phyloP scores from a whole-genome alignment of 2,329 filamentous ascomycete species.

The Stemphylium beticola region DNA sequence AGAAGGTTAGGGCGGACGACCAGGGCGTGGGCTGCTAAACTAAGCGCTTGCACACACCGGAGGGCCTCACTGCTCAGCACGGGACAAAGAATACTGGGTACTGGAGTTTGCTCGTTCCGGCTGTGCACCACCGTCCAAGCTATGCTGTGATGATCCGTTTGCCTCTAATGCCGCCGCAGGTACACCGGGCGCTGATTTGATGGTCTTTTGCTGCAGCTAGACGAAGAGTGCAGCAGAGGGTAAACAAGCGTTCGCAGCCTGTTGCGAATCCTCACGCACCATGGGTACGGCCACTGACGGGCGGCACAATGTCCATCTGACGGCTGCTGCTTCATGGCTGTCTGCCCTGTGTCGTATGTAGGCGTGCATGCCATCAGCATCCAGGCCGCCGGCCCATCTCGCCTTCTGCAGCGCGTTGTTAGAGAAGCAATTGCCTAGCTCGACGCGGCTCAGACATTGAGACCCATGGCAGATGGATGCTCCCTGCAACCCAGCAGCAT shows the following conservation, averaged over 20 bases:
- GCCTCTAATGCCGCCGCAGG: conserved; percentile 21
- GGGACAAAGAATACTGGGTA: conserved; percentile 20
- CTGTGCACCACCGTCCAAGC: conserved; percentile 25
- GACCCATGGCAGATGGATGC: conserved; percentile 27
- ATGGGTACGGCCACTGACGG: neutral
- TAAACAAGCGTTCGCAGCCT: conserved; percentile 23
- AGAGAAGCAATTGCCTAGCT: conserved; percentile 25
- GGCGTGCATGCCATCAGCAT: conserved; percentile 11
- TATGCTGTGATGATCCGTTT: conserved; percentile 30
- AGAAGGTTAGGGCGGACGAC: conserved; percentile 33
- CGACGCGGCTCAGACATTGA: conserved; percentile 31
- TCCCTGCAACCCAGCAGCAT: conserved; percentile 25
- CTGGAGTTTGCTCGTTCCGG: conserved; percentile 27
- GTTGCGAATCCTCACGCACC: neutral
- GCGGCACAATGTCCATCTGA: conserved; percentile 16
- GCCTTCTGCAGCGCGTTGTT: conserved; percentile 29
- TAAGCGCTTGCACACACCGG: conserved; percentile 38
- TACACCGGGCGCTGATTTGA: conserved; percentile 22
- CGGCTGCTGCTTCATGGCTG: conserved; percentile 20
- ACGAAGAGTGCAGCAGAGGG: conserved; percentile 1
- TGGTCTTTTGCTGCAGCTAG: conserved; percentile 21
- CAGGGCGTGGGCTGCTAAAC: conserved; percentile 31
- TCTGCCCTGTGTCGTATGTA: neutral
- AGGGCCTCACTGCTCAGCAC: conserved; percentile 32
- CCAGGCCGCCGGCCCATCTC: conserved; percentile 19